phyloP scores from a whole-genome alignment of 83 land plant genomes.

The Picea abies region DNA sequence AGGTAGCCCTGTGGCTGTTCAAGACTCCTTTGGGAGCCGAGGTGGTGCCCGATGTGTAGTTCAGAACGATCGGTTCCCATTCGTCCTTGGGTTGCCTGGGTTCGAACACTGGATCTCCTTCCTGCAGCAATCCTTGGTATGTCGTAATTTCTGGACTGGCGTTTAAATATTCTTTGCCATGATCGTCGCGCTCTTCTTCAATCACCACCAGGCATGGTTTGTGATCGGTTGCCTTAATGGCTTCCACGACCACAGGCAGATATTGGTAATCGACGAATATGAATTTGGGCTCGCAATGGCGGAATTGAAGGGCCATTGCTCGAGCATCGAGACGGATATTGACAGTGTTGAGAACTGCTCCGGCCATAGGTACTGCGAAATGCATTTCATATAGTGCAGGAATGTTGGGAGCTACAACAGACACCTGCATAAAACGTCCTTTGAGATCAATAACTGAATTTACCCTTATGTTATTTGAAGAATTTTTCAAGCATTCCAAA shows the following conservation, averaged over 20 bases:
- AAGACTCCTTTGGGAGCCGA: conserved; percentile 66
- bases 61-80: conserved; percentile 49
- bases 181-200: conserved; percentile 45
- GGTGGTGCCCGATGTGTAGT: conserved; percentile 71
- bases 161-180: conserved; percentile 23
- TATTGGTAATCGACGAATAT: conserved; percentile 87
- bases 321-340: too few relatives aligned
- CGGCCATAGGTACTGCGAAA: conserved; percentile 97
- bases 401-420: conserved; percentile 88
- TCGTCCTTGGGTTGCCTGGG: conserved; percentile 38
- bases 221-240: conserved; percentile 40
- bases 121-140: conserved; percentile 40
- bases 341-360: too few relatives aligned
- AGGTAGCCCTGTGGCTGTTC: conserved; percentile 50
- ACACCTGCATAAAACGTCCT: conserved; percentile 45
- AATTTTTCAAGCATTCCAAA: too few relatives aligned
- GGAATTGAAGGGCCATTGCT: too few relatives aligned
- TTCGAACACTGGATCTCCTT: conserved; percentile 39
- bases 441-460: too few relatives aligned
- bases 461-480: too few relatives aligned
- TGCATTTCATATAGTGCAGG: conserved; percentile 77
- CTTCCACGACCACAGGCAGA: conserved; percentile 49
- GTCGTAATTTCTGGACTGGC: conserved; percentile 27
- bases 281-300: too few relatives aligned
- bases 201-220: conserved; percentile 54